A percentile compares a stretch with the other conserved stretches of the same genome.
These are phyloP conservation scores for Pythium plurisporium DNA, from an alignment of 352 stramenopile genomes.

Conservation along the genomic window DNA sequence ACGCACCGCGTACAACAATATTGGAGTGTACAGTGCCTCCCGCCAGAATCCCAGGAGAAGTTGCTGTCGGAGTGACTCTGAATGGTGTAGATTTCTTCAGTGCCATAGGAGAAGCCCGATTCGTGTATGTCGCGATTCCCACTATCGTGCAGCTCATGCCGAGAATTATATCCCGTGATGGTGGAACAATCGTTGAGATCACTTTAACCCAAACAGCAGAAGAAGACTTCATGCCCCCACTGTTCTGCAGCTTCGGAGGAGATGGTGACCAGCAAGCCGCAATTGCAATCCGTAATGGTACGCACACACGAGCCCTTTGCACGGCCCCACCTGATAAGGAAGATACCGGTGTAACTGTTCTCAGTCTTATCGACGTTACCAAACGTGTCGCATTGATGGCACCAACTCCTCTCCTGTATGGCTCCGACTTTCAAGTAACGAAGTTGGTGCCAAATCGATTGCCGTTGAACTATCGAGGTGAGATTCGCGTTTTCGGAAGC, in stretches of 20 bases:
- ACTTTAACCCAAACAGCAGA: neutral
- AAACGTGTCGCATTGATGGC: neutral
- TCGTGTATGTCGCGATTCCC: neutral
- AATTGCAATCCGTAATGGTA: neutral
- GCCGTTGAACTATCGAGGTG: conserved; percentile 1
- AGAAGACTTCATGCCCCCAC: neutral
- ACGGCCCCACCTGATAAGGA: neutral
- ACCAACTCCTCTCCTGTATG: conserved; percentile 4
- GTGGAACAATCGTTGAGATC: conserved; percentile 11
- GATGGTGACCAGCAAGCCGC: neutral
- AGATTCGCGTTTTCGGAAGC: conserved; percentile 2
- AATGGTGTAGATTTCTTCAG: conserved; percentile 16
- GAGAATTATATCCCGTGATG: neutral
- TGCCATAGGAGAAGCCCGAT: neutral
- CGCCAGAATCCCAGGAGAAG: neutral
- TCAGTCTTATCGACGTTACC: conserved; percentile 4
- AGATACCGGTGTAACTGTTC: neutral
- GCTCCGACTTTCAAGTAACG: neutral
- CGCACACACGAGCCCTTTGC: neutral
- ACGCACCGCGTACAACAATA: neutral
- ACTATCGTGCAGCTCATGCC: conserved; percentile 2
- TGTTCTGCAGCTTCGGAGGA: conserved; percentile 6
- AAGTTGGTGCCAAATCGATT: neutral
- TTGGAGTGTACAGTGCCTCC: conserved; percentile 3
- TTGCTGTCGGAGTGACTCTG: conserved; percentile 4